phyloP scores from a whole-genome alignment of 495 filamentous ascomycete species.

The Massariosphaeria phaeospora region DNA sequence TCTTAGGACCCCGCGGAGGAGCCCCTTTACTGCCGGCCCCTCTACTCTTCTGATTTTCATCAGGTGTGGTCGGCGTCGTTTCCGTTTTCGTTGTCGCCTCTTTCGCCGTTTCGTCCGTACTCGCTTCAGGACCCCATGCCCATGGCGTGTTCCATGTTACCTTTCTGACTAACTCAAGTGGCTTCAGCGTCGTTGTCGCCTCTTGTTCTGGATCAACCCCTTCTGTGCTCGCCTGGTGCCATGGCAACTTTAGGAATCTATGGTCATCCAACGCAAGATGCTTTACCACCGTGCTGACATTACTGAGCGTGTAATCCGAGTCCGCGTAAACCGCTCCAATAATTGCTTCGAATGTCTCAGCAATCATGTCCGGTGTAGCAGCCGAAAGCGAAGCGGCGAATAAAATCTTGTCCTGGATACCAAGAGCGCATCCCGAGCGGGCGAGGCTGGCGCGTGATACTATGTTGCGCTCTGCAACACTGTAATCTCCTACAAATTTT shows the following conservation, averaged over 20 bases:
- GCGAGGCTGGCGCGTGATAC: background rate
- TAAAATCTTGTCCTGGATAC: background rate
- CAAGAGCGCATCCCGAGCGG: background rate
- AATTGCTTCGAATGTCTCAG: slow-evolving; percentile 1
- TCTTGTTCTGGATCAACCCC: no score
- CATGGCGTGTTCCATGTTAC: no score
- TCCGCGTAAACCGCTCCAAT: background rate
- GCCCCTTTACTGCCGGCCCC: no score
- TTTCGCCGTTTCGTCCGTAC: no score
- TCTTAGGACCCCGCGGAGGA: no score
- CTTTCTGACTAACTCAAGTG: no score
- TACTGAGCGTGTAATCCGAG: background rate
- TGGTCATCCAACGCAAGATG: background rate
- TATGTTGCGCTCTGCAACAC: background rate
- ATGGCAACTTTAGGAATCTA: background rate
- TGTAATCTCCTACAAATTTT: background rate
- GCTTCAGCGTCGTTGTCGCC: no score
- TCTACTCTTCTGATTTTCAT: no score
- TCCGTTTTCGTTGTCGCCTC: no score
- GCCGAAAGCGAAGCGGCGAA: background rate
- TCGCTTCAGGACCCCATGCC: no score
- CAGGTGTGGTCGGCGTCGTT: no score
- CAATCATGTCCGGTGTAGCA: background rate
- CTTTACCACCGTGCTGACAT: background rate
- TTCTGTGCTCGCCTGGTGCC: no score